Conservation (phyloP, 2,329 filamentous ascomycete genomes). For the Aschersonia sp. region DNA sequence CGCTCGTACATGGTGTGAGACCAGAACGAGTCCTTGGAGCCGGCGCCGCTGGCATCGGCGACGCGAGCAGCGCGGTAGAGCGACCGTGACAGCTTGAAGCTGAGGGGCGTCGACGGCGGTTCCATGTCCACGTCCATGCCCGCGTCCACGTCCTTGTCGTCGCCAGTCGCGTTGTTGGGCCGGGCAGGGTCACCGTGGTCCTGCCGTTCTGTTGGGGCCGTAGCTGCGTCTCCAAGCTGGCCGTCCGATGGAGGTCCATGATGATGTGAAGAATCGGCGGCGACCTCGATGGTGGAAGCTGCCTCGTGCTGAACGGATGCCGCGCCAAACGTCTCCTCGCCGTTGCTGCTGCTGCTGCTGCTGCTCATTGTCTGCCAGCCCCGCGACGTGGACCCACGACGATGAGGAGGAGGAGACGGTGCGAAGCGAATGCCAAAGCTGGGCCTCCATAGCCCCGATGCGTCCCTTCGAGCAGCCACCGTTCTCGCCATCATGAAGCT, state of each 20-base stretch:
- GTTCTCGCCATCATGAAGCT: background rate
- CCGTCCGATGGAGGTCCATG: no score
- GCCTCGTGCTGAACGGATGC: no score
- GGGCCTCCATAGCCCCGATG: slow-evolving; percentile 13
- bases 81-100: slow-evolving; percentile 15
- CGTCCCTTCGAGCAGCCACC: background rate
- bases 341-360: no score
- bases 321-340: no score
- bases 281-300: no score
- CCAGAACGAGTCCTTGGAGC: slow-evolving; percentile 45
- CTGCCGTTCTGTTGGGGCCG: no score
- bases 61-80: slow-evolving; percentile 27
- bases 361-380: background rate
- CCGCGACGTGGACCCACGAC: background rate
- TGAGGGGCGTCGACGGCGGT: slow-evolving; percentile 13
- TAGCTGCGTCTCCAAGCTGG: no score
- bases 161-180: no score
- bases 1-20: slow-evolving; percentile 52
- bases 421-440: slow-evolving; percentile 16
- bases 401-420: background rate
- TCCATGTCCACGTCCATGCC: background rate
- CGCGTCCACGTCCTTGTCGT: background rate
- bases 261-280: no score
- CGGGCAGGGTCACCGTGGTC: no score
- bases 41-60: slow-evolving; percentile 18